These are phyloP conservation scores for Rhodofomes roseus DNA, from an alignment of 1,284 basidiomycete species.

Conservation along the genomic window DNA sequence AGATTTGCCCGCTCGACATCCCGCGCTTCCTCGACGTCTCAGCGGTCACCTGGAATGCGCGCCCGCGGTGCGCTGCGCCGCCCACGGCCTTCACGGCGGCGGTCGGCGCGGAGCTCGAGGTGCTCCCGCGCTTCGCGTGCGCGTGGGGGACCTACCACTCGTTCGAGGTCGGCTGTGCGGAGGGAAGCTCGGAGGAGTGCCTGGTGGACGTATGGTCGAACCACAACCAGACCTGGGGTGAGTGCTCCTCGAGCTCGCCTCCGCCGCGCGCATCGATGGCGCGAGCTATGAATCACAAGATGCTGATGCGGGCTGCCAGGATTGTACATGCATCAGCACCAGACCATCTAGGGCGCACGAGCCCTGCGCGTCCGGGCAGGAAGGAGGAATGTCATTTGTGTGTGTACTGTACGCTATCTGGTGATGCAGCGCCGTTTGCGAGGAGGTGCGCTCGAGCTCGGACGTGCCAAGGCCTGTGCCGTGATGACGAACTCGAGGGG, in stretches of 20 bases:
- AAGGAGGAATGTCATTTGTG: too few relatives aligned
- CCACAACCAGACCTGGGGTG: slow-evolving; percentile 17
- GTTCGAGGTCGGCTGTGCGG: slow-evolving; percentile 15
- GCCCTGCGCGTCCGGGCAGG: neutral
- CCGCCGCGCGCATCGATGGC: neutral
- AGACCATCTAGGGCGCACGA: neutral
- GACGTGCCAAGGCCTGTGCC: too few relatives aligned
- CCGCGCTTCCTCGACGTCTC: slow-evolving; percentile 12
- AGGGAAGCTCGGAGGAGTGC: neutral
- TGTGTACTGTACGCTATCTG: slow-evolving; percentile 4
- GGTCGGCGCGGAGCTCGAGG: slow-evolving; percentile 4
- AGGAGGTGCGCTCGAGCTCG: too few relatives aligned
- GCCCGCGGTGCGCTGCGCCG: slow-evolving; percentile 10
- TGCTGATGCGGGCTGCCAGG: neutral
- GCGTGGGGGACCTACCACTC: slow-evolving; percentile 12
- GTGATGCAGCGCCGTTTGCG: neutral
- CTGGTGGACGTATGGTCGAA: slow-evolving; percentile 16
- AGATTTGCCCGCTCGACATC: slow-evolving; percentile 16
- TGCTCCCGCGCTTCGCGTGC: slow-evolving; percentile 13
- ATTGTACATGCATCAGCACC: slow-evolving; percentile 10
- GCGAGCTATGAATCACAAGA: neutral
- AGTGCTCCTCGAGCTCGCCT: neutral
- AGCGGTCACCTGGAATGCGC: slow-evolving; percentile 15
- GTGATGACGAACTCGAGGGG: too few relatives aligned
- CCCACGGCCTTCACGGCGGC: slow-evolving; percentile 11